These are phyloP conservation scores for Pyrenophora graminea DNA, from an alignment of 2,329 filamentous ascomycete species.

Conservation along the genomic window DNA sequence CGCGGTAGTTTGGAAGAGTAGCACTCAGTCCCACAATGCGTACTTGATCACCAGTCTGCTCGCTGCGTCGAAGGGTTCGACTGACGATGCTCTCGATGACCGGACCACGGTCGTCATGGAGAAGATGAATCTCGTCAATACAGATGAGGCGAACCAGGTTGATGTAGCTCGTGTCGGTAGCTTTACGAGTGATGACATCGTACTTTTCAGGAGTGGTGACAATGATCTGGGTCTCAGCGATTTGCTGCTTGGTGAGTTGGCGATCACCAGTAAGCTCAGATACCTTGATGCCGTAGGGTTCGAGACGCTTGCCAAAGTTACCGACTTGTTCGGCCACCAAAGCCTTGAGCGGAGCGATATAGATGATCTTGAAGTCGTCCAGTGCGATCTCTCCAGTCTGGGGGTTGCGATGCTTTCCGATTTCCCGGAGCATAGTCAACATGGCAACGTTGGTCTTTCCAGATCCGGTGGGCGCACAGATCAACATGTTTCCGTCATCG, in stretches of 20 bases:
- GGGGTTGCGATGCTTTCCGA: conserved; percentile 90
- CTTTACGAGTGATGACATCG: conserved; percentile 98
- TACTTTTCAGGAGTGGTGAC: conserved; percentile 99
- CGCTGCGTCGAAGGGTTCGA: conserved; percentile 87
- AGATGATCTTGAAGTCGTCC: conserved; percentile 97
- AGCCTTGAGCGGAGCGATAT: conserved; percentile 94
- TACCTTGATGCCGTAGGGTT: conserved; percentile 88
- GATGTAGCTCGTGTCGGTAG: conserved; percentile 94
- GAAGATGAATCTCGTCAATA: conserved; percentile 96
- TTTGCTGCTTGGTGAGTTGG: conserved; percentile 97
- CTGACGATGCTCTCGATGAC: conserved; percentile 97
- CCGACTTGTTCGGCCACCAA: conserved; percentile 97
- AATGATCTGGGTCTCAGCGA: conserved; percentile 95
- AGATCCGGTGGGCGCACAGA: conserved; percentile 95
- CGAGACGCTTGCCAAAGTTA: conserved; percentile 90
- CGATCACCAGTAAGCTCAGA: conserved; percentile 97
- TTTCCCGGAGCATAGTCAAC: conserved; percentile 92
- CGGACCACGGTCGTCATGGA: conserved; percentile 96
- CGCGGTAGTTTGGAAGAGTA: conserved; percentile 92
- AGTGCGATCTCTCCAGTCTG: conserved; percentile 92
- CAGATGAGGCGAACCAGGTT: conserved; percentile 95
- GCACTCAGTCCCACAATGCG: conserved; percentile 91
- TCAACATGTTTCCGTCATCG: conserved; percentile 95
- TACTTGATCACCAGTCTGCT: conserved; percentile 92
- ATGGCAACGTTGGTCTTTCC: conserved; percentile 99